phyloP scores from a whole-genome alignment of 345 rosid genomes.

The Syzygium jambos region DNA sequence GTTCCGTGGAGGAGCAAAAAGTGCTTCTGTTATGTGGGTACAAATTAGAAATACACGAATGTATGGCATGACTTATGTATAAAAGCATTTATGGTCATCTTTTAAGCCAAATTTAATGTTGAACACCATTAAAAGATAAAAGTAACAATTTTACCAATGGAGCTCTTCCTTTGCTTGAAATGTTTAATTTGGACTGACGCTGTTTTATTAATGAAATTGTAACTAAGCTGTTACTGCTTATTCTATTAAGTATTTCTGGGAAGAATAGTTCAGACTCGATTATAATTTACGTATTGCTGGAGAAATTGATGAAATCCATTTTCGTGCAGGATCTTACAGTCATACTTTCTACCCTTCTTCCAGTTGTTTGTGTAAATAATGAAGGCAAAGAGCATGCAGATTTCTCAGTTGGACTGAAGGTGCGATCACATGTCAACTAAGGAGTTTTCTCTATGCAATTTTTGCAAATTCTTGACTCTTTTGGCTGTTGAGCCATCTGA shows the following conservation, averaged over 20 bases:
- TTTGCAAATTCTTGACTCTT: background rate
- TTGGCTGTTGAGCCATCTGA: background rate
- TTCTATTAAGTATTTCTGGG: background rate
- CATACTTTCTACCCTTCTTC: slow-evolving; percentile 83
- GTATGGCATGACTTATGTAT: background rate
- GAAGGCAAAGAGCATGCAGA: slow-evolving; percentile 53
- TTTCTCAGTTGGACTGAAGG: slow-evolving; percentile 82
- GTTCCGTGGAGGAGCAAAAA: background rate
- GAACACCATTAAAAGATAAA: too few species aligned
- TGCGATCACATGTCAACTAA: slow-evolving; percentile 4
- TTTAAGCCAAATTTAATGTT: background rate
- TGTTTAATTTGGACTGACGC: background rate
- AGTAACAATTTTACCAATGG: too few species aligned
- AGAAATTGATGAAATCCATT: background rate
- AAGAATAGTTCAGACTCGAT: background rate
- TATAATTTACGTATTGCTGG: background rate
- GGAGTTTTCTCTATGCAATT: background rate
- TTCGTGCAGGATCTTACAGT: slow-evolving; percentile 66
- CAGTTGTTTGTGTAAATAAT: slow-evolving; percentile 55
- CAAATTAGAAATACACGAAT: background rate
- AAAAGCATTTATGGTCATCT: background rate
- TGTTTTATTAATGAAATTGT: background rate
- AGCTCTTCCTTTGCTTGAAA: background rate
- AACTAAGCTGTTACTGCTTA: background rate
- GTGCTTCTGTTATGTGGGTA: background rate